Evolutionary conservation across 768 basidiomycete genomes (phyloP), one percentile per base, ranked within the genome.

Genomic region (Lactarius indigo): DNA sequence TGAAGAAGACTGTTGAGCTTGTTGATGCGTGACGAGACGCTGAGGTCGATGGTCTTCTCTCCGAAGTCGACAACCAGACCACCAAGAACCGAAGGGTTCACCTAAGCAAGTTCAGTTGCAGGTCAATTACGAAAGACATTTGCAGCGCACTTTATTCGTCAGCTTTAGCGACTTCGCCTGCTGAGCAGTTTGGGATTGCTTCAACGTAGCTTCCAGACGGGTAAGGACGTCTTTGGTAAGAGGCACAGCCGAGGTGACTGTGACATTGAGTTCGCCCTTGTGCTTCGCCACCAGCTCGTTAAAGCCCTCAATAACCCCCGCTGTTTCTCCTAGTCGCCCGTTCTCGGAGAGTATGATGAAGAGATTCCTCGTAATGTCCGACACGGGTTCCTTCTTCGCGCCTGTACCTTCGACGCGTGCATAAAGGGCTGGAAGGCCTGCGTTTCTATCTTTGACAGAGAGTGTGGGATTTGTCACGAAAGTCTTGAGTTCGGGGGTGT

Each of bases 41-140:
- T 96, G 66, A 98, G 85, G 80, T 99, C 97, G 73, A 99, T 91
- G 61, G 94, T 94, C 83, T 96, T 96, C 83, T 98, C 97, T 69
- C 95, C 96, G 75, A 99, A 94, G 80, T 99, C 97, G 58, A 99
- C 89, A 68, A 98, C 84, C 66, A 98, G 77, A 59, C 97, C 97
- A 65, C 96, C 97, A 69, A 98, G 79, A 64, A 98, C 81, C n/a
- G 86, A 80, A 54, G 94, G 88, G 82, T 98, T 95, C 74, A 98
- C 91, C 94, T 96, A 67, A 35, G 37, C 60, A 59, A 23, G 15
- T 41, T 71, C 62, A 69, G 50, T 58, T 59, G 9, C 6, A 28
- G 5, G 9, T 39, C 39, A 18, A 52, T 15, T 20, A 33, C 18
- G 59, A 10, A 30, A 60, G 26, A 31, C 23, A 35, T 44, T 39